These are phyloP conservation scores for Cadophora malorum DNA, from an alignment of 2,329 filamentous ascomycete species.

Conservation along the genomic window DNA sequence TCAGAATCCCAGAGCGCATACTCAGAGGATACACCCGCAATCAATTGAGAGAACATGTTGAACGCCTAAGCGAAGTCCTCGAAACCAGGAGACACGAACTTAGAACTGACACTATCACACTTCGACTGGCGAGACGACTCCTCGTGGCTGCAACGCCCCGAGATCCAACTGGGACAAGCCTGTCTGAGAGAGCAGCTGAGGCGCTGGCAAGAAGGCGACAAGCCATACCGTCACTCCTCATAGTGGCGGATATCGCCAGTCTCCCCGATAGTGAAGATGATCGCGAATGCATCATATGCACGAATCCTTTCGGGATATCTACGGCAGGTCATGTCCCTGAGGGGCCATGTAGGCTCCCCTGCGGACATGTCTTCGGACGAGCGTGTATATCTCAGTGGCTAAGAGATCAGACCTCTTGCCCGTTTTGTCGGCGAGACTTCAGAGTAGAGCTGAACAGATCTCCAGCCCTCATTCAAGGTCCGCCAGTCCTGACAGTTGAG, in stretches of 20 bases:
- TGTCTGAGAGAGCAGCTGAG: background rate
- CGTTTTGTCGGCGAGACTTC: slow-evolving; percentile 1
- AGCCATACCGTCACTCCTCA: background rate
- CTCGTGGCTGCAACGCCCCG: background rate
- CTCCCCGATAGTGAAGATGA: background rate
- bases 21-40: background rate
- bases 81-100: background rate
- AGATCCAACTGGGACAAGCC: background rate
- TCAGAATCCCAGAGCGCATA: slow-evolving; percentile 6
- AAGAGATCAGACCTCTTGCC: background rate
- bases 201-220: background rate
- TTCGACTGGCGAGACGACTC: background rate
- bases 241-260: background rate
- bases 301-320: background rate
- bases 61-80: background rate
- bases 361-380: slow-evolving; percentile 9
- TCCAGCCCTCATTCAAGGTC: background rate
- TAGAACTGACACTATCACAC: background rate
- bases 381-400: slow-evolving; percentile 5
- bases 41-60: background rate
- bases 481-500: background rate
- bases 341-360: slow-evolving; percentile 1
- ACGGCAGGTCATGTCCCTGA: background rate
- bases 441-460: background rate
- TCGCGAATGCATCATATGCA: background rate